Percentiles rank a stretch among this genome's conserved stretches.
Conservation (phyloP, 805 yeast genomes). For the Myxozyma mucilagina region DNA sequence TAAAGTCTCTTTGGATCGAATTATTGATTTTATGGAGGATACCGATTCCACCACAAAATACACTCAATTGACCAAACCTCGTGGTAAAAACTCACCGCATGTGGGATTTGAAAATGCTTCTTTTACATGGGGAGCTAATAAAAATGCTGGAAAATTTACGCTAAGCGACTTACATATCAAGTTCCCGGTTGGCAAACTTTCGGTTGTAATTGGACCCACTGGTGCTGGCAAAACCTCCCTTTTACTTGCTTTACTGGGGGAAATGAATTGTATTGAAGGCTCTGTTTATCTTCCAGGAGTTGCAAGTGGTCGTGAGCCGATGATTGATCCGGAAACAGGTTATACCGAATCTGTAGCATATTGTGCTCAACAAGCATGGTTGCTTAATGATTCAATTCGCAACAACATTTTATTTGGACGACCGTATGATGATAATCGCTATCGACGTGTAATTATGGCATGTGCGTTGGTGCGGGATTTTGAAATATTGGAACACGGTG, state of each 20-base stretch:
- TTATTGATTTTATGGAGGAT: constrained; percentile 60
- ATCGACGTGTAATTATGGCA: constrained; percentile 75
- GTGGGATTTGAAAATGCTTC: constrained; percentile 74
- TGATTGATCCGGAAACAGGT: constrained; percentile 73
- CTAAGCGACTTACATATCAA: constrained; percentile 64
- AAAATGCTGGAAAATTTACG: constrained; percentile 54
- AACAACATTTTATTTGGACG: constrained; percentile 79
- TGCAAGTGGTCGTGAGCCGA: constrained; percentile 60
- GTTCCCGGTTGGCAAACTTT: constrained; percentile 67
- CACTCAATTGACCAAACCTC: constrained; percentile 59
- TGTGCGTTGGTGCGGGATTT: constrained; percentile 88
- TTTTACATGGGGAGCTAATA: constrained; percentile 61
- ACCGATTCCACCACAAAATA: constrained; percentile 80
- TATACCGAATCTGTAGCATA: constrained; percentile 68
- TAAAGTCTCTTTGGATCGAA: constrained; percentile 81
- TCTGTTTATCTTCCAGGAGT: constrained; percentile 76
- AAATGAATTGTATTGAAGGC: constrained; percentile 62
- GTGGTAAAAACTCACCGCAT: constrained; percentile 57
- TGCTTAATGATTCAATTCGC: constrained; percentile 81
- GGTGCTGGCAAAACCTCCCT: constrained; percentile 88
- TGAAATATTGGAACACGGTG: constrained; percentile 83
- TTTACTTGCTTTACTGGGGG: constrained; percentile 80
- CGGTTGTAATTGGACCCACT: constrained; percentile 82
- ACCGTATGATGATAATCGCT: constrained; percentile 74
- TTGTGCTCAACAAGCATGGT: constrained; percentile 73